phyloP scores from a whole-genome alignment of 768 basidiomycete species.

The Kwoniella sp. region DNA sequence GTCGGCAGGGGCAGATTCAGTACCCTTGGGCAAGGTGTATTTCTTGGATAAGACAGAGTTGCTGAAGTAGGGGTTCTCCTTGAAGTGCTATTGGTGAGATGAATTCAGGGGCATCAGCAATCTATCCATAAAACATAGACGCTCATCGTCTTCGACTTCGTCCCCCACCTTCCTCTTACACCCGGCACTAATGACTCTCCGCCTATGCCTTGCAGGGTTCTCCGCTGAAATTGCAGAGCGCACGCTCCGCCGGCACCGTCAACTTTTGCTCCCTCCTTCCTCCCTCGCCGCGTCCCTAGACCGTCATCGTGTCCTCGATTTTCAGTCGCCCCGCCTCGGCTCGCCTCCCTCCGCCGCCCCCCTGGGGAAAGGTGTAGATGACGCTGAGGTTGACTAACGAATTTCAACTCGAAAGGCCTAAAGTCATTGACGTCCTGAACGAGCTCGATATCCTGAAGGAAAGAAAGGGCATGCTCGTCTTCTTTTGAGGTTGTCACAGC shows the following conservation, averaged over 20 bases:
- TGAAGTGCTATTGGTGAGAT: conserved; percentile 54
- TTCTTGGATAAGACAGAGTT: conserved; percentile 50
- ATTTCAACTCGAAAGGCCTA: conserved; percentile 80
- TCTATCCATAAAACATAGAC: no score
- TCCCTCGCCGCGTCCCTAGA: no score
- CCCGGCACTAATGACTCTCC: no score
- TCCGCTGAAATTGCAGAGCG: no score
- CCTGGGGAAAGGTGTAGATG: no score
- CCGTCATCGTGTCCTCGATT: no score
- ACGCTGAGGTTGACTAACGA: conserved; percentile 76
- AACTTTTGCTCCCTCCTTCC: no score
- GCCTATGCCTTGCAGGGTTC: no score
- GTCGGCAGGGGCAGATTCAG: conserved; percentile 25
- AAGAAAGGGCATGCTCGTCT: conserved; percentile 79
- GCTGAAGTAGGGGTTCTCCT: conserved; percentile 55
- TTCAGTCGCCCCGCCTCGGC: no score
- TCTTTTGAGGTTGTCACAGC: conserved; percentile 50
- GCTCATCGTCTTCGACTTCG: background rate
- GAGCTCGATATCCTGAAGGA: conserved; percentile 83
- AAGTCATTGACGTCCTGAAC: conserved; percentile 71
- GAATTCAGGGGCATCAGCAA: background rate
- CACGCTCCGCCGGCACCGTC: no score
- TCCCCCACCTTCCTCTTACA: no score
- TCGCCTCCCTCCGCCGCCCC: no score
- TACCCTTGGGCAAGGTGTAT: conserved; percentile 36